These are phyloP conservation scores for Cicer pinnatifidum DNA, from an alignment of 306 rosid species.

Conservation along the genomic window DNA sequence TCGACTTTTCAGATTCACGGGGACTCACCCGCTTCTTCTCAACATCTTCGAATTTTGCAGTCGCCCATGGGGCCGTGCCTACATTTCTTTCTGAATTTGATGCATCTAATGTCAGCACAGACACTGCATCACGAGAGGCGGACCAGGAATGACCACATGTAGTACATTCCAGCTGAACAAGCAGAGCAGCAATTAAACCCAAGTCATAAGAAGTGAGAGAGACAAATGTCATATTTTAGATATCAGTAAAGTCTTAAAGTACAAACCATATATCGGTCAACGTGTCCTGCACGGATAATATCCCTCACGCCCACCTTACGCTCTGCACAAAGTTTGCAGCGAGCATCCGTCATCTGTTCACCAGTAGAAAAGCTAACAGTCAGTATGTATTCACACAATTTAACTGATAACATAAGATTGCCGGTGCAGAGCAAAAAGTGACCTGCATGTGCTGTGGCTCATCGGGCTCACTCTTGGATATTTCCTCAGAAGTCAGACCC, in stretches of 20 bases:
- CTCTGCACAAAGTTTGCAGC: constrained; percentile 71
- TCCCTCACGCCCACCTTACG: constrained; percentile 76
- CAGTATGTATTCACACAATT: constrained; percentile 12
- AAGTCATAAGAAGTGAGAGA: constrained; percentile 17
- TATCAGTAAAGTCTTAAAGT: background rate
- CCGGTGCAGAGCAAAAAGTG: constrained; percentile 25
- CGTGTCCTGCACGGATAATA: constrained; percentile 84
- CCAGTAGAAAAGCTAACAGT: constrained; percentile 31
- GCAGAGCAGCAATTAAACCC: constrained; percentile 34
- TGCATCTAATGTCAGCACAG: constrained; percentile 72
- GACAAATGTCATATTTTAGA: constrained; percentile 18
- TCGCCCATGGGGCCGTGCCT: constrained; percentile 84
- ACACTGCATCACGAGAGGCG: constrained; percentile 78
- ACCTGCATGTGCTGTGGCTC: constrained; percentile 86
- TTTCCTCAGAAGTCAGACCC: constrained; percentile 89
- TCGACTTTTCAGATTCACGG: constrained; percentile 57
- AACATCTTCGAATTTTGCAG: constrained; percentile 85
- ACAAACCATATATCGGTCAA: constrained; percentile 81
- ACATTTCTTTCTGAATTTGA: constrained; percentile 59
- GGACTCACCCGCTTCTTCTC: constrained; percentile 84
- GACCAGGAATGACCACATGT: constrained; percentile 88
- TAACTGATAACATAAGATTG: constrained; percentile 32
- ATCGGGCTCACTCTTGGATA: constrained; percentile 67
- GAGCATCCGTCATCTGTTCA: constrained; percentile 82
- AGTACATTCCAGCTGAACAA: constrained; percentile 86